Evolutionary conservation across 306 rosid species (phyloP), one percentile per base, ranked within the genome.

Genomic region (Hylodesmum podocarpum): DNA sequence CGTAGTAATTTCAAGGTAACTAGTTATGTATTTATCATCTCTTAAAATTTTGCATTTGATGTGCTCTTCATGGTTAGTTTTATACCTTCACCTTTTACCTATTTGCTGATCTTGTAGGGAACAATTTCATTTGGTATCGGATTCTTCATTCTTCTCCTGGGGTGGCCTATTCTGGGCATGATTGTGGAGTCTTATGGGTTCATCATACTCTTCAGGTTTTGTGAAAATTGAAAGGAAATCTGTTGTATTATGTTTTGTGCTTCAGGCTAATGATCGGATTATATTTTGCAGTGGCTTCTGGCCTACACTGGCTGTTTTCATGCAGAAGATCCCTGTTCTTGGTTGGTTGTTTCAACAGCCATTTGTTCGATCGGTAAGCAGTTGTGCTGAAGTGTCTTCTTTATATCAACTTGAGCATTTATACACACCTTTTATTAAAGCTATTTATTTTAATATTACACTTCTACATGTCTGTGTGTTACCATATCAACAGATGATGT

Each of bases 101-200:
- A 28, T 44, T 68, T 55, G 31, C 81, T 41, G 44, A 1, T 62
- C 54, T 14, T 73, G 29, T 77, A 95, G 97, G 97, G 99, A 70
- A 89, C 97, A 75, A 82, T 95, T 71, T 92, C 97, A 19, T 95
- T 90, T 80, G 91, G 93, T 72, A 18, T 86, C 55, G 97, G 99
- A 25, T 95, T 95, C 96, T 79, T 95, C 55, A 80, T 88, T 76
- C 96, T 92, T 70, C 51, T 95, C 75, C 21, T 90, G 15, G 99
- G 99, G 43, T 92, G 99, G 97, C 99, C 99, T 72, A 92, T 95
- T 66, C 5, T 88, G 64, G 97, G 97, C 80, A 95, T 92, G 99
- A 86, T 92, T 41, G 46, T 91, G 87, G 97, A 95, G 87, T 80
- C 91, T 72, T 95, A 95, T 66, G 97, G 97, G 25, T 95, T 95